phyloP scores from a whole-genome alignment of 2,329 filamentous ascomycete genomes.

The Sporothrix dimorphospora region DNA sequence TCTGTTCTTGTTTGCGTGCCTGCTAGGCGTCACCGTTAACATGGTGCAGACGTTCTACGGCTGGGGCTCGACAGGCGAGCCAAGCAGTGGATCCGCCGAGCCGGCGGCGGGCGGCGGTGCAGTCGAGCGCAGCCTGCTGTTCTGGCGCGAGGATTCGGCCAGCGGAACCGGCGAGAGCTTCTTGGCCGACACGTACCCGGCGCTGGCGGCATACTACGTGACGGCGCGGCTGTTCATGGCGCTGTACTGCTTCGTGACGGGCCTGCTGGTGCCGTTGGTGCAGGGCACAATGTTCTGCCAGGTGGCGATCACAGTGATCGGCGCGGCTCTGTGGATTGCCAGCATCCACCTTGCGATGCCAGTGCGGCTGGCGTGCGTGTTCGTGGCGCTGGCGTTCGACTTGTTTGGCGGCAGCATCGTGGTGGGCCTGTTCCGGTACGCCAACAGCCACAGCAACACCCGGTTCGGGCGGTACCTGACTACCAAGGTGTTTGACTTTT shows the following conservation, averaged over 20 bases:
- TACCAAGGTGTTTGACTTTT: slow-evolving; percentile 57
- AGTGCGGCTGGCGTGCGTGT: slow-evolving; percentile 58
- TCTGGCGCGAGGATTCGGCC: not conserved
- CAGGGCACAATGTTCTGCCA: slow-evolving; percentile 57
- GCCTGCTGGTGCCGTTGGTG: slow-evolving; percentile 59
- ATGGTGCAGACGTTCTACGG: slow-evolving; percentile 60
- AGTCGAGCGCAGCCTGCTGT: slow-evolving; percentile 4
- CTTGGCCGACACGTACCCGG: slow-evolving; percentile 55
- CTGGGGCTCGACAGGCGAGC: slow-evolving; percentile 27
- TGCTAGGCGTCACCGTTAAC: slow-evolving; percentile 65
- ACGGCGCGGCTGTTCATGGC: slow-evolving; percentile 58
- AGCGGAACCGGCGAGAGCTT: not conserved
- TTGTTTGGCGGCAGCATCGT: slow-evolving; percentile 51
- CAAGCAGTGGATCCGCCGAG: not conserved
- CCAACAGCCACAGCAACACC: slow-evolving; percentile 32
- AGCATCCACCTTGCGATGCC: slow-evolving; percentile 61
- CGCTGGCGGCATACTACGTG: slow-evolving; percentile 64
- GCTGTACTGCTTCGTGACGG: slow-evolving; percentile 52
- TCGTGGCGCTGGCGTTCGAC: slow-evolving; percentile 59
- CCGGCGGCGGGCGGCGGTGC: not conserved
- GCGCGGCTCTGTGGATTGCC: slow-evolving; percentile 61
- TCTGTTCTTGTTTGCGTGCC: slow-evolving; percentile 62
- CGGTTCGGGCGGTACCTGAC: slow-evolving; percentile 37
- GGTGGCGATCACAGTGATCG: slow-evolving; percentile 49
- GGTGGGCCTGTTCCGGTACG: slow-evolving; percentile 46